Evolutionary conservation across 306 rosid genomes (phyloP), one percentile per base, ranked within the genome.

Genomic region (Citrullus mucosospermus): DNA sequence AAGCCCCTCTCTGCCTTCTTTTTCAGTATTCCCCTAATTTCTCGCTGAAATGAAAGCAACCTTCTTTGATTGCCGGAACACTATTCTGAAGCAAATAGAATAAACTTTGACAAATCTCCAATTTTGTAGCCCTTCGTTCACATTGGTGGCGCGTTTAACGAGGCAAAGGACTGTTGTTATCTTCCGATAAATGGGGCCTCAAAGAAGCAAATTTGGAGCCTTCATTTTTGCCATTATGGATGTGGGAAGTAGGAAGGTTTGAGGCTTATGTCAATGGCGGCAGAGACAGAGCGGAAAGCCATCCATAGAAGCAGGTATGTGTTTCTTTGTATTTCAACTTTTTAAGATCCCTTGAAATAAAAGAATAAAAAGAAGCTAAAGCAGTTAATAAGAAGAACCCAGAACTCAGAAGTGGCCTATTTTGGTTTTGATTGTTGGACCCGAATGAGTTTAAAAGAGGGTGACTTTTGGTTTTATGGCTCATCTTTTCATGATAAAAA

Each of bases 211-310:
- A 6, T 17, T 85, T 48, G 86, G 85, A 74, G 86, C 67, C 54
- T 59, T 82, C 78, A 76, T 77, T 82, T 80, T 83, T 68, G 78
- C 75, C 9, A 38, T 8, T 72, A 71, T 28, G 15, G 43, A 72
- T 28, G 63, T 28, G 8, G 78, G n/a, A 66, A 63, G 63, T 28
- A 4, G 78, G n/a, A 66, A 63, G 50, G 78, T 5, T 78, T 32
- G 22, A 55, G 85, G 78, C 84, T 81, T 83, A 74, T 78, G 71
- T 1, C 54, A 75, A 73, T 73, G 77, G 84, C 86, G 96, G 96
- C 94, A 86, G 94, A 83, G 90, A 85, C 78, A 76, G 76, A 41
- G 86, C 81, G 46, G 87, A 91, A 86, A 84, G 84, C 86, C 87
- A 75, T 44, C 86, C 87, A 76, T 56, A 15, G 76, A 61, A 84